These are phyloP conservation scores for Alnus rubra DNA, from an alignment of 306 rosid species.

Conservation along the genomic window DNA sequence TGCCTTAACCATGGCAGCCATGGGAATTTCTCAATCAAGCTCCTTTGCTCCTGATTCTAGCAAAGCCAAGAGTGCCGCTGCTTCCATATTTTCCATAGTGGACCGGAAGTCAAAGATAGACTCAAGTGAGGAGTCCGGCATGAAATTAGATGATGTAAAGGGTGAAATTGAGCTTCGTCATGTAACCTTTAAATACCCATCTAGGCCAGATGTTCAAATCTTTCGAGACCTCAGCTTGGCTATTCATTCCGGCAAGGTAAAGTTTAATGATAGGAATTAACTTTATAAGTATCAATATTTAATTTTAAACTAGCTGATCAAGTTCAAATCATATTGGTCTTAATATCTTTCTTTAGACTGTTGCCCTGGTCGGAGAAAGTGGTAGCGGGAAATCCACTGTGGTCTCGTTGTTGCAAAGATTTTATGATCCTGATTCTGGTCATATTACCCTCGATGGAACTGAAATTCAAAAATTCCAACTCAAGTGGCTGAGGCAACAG, in stretches of 20 bases:
- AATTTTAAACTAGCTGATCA: background rate
- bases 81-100: constrained; percentile 40
- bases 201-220: constrained; percentile 43
- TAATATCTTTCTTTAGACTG: constrained; percentile 41
- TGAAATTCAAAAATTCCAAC: constrained; percentile 49
- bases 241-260: constrained; percentile 51
- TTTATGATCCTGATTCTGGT: constrained; percentile 69
- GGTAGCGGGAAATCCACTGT: constrained; percentile 74
- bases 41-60: constrained; percentile 42
- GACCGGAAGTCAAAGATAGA: constrained; percentile 42
- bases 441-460: constrained; percentile 54
- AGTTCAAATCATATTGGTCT: background rate
- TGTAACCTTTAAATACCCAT: constrained; percentile 44
- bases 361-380: constrained; percentile 74
- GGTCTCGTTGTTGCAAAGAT: constrained; percentile 57
- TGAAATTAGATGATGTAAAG: constrained; percentile 32
- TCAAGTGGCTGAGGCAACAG: constrained; percentile 64
- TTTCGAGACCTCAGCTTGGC: constrained; percentile 41
- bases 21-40: constrained; percentile 42
- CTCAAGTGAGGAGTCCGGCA: constrained; percentile 42
- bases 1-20: constrained; percentile 40
- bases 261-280: background rate
- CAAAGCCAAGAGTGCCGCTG: constrained; percentile 42
- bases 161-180: constrained; percentile 44
- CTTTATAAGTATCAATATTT: background rate